Conservation (phyloP, 1,284 basidiomycete genomes). For the Pyrrhoderma lamaoense region DNA sequence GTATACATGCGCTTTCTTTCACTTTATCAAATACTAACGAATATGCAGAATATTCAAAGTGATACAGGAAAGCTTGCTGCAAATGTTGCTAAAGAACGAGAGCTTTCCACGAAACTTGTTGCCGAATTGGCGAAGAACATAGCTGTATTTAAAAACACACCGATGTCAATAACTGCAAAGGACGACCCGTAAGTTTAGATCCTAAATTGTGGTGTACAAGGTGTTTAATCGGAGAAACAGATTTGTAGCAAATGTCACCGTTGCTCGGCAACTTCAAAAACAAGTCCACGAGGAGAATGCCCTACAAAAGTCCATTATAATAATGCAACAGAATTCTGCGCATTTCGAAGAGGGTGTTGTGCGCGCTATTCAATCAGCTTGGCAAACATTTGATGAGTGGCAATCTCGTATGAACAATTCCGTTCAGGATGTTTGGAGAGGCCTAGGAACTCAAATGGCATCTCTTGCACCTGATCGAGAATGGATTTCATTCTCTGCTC, state of each 20-base stretch:
- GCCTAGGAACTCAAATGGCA: conserved; percentile 74
- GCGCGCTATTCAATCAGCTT: conserved; percentile 90
- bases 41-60: conserved; percentile 84
- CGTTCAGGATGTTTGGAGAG: conserved; percentile 77
- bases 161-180: conserved; percentile 78
- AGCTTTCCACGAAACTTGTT: conserved; percentile 82
- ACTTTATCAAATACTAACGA: conserved; percentile 3
- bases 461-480: conserved; percentile 87
- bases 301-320: conserved; percentile 96
- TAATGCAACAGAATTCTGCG: conserved; percentile 97
- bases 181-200: conserved; percentile 69
- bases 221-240: conserved; percentile 26
- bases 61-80: conserved; percentile 95
- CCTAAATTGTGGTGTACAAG: background rate
- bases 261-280: conserved; percentile 83
- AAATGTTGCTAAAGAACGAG: conserved; percentile 89
- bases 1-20: conserved; percentile 30
- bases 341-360: conserved; percentile 98
- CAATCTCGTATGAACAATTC: conserved; percentile 77
- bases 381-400: conserved; percentile 98
- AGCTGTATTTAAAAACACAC: conserved; percentile 91
- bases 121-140: conserved; percentile 85
- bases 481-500: conserved; percentile 94
- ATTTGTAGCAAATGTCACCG: conserved; percentile 71
- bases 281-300: conserved; percentile 98